phyloP scores from a whole-genome alignment of 805 yeast genomes.

The Kuraishia ogatae region DNA sequence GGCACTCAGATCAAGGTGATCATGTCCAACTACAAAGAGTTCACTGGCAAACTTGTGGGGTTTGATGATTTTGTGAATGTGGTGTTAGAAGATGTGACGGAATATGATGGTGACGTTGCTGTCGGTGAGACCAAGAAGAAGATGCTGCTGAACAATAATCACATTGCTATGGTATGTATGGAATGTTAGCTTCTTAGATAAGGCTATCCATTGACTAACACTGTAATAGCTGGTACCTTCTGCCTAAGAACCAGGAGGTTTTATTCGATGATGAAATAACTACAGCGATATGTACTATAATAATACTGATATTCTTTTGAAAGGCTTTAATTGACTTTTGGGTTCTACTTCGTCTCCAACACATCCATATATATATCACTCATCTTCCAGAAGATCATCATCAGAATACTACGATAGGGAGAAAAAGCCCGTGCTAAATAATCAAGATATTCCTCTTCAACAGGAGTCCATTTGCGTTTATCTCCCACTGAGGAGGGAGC shows the following conservation, averaged over 20 bases:
- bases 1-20: conserved; percentile 75
- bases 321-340: not conserved
- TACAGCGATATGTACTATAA: conserved; percentile 12
- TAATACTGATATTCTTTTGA: not conserved
- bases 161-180: conserved; percentile 52
- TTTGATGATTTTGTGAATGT: conserved; percentile 94
- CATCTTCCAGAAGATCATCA: conserved; percentile 69
- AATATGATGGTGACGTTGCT: conserved; percentile 36
- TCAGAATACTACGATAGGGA: conserved; percentile 63
- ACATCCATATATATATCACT: conserved; percentile 49
- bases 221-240: not conserved
- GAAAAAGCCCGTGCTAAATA: conserved; percentile 46
- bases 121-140: conserved; percentile 38
- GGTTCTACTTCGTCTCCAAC: conserved; percentile 15
- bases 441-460: conserved; percentile 49
- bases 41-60: conserved; percentile 82
- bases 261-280: conserved; percentile 1
- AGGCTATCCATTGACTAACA: not conserved
- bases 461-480: conserved; percentile 58
- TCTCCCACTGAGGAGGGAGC: conserved; percentile 31
- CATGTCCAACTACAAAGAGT: conserved; percentile 59
- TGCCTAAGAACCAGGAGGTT: not conserved
- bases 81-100: conserved; percentile 77
- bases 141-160: conserved; percentile 66
- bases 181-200: not conserved